These are phyloP conservation scores for Raffaelea arxii DNA, from an alignment of 2,329 filamentous ascomycete species.

Conservation along the genomic window DNA sequence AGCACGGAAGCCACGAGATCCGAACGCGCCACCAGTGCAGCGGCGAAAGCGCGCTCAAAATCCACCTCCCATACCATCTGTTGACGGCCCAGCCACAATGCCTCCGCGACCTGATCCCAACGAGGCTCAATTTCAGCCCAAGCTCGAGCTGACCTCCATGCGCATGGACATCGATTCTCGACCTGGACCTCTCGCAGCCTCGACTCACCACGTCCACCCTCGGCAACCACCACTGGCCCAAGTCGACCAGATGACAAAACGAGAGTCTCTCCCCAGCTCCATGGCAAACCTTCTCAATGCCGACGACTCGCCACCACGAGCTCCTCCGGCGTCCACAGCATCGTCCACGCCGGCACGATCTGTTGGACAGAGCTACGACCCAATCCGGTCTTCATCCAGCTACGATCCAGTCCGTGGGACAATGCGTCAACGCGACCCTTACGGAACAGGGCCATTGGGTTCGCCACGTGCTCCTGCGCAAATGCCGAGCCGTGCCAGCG, in stretches of 20 bases:
- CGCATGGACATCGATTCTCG: slow-evolving; percentile 22
- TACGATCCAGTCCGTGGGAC: slow-evolving; percentile 57
- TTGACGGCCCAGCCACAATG: slow-evolving; percentile 12
- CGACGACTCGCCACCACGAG: slow-evolving; percentile 35
- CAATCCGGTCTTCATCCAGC: slow-evolving; percentile 69
- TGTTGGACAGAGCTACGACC: slow-evolving; percentile 80
- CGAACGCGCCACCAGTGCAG: slow-evolving; percentile 44
- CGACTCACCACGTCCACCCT: slow-evolving; percentile 6
- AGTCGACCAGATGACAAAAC: slow-evolving; percentile 38
- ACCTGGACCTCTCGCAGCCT: slow-evolving; percentile 15
- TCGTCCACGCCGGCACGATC: slow-evolving; percentile 42
- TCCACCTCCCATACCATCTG: slow-evolving; percentile 5
- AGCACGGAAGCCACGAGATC: slow-evolving; percentile 48
- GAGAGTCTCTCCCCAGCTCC: slow-evolving; percentile 39
- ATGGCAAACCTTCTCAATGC: slow-evolving; percentile 50
- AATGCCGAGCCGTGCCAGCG: slow-evolving; percentile 62
- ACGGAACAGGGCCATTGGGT: slow-evolving; percentile 33
- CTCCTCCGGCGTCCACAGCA: slow-evolving; percentile 16
- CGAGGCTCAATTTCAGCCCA: slow-evolving; percentile 8
- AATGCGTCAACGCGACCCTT: slow-evolving; percentile 42
- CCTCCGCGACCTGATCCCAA: slow-evolving; percentile 7
- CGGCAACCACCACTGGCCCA: slow-evolving; percentile 12
- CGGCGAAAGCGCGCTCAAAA: slow-evolving; percentile 42
- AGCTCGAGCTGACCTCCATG: slow-evolving; percentile 28
- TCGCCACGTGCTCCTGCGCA: slow-evolving; percentile 39